Evolutionary conservation across 148 eudicot species (phyloP).

Genomic region (Limonium bicolor): DNA sequence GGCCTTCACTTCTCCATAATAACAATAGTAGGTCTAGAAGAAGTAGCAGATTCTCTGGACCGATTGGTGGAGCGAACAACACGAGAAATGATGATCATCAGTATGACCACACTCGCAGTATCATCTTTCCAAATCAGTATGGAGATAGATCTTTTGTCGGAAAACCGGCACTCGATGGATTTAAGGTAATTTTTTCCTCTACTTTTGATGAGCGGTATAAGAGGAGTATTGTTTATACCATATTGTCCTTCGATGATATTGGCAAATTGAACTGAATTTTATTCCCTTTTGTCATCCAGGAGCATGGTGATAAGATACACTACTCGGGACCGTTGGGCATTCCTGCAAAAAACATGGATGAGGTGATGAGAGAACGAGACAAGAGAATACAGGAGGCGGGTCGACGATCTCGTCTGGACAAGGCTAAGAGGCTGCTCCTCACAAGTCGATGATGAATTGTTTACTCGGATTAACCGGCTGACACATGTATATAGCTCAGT

Average conservation of each 20-base stretch:
- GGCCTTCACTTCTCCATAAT: conserved; percentile 3
- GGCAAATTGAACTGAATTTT: too few relatives aligned
- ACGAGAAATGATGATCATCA: neutral
- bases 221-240: too few relatives aligned
- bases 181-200: neutral
- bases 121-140: neutral
- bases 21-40: neutral
- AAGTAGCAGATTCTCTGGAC: neutral
- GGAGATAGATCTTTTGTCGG: neutral
- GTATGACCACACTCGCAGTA: neutral
- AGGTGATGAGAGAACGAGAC: conserved; percentile 73
- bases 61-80: neutral
- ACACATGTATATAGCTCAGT: too few relatives aligned
- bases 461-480: too few relatives aligned
- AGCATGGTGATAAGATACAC: conserved; percentile 39
- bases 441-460: too few relatives aligned
- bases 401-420: conserved; percentile 63
- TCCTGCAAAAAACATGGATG: conserved; percentile 53
- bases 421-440: too few relatives aligned
- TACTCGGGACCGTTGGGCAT: conserved; percentile 63
- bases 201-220: too few relatives aligned
- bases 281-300: too few relatives aligned
- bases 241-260: too few relatives aligned
- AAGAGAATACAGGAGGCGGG: conserved; percentile 63
- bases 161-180: neutral